Conservation (phyloP, 305 asterid species). For the Fraxinus greggii region DNA sequence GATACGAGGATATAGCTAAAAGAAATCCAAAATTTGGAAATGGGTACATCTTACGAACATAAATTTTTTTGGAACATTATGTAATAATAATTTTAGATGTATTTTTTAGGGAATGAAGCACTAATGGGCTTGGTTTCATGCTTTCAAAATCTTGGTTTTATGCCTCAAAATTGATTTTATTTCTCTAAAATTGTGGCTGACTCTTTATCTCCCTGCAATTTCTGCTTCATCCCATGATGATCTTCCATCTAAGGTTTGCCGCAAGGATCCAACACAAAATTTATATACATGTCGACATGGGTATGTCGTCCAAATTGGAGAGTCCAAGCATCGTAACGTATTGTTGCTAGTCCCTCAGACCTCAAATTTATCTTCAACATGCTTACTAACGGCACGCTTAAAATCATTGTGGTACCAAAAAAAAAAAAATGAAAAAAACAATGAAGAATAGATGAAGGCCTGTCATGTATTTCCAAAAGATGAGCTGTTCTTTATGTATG, state of each 20-base stretch:
- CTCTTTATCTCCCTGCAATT: not conserved
- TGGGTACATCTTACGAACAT: not conserved
- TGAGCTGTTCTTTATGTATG: not conserved
- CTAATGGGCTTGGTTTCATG: not conserved
- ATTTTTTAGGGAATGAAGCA: not conserved
- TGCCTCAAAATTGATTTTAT: not conserved
- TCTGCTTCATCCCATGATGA: not conserved
- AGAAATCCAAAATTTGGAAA: not conserved
- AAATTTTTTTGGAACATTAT: not conserved
- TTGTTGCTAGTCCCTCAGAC: not conserved
- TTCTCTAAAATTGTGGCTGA: not conserved
- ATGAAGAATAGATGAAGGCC: not conserved
- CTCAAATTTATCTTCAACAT: not conserved
- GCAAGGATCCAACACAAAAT: not conserved
- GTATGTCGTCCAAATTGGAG: not conserved
- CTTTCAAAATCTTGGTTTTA: not conserved
- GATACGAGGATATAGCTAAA: not conserved
- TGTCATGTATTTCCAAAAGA: not conserved
- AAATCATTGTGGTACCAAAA: not conserved
- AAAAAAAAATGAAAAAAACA: not conserved
- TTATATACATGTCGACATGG: not conserved
- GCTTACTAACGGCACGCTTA: not conserved
- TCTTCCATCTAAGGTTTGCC: not conserved
- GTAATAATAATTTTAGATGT: not conserved
- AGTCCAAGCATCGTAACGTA: not conserved